phyloP scores from a whole-genome alignment of 345 rosid genomes.

The Orychophragmus violaceus region DNA sequence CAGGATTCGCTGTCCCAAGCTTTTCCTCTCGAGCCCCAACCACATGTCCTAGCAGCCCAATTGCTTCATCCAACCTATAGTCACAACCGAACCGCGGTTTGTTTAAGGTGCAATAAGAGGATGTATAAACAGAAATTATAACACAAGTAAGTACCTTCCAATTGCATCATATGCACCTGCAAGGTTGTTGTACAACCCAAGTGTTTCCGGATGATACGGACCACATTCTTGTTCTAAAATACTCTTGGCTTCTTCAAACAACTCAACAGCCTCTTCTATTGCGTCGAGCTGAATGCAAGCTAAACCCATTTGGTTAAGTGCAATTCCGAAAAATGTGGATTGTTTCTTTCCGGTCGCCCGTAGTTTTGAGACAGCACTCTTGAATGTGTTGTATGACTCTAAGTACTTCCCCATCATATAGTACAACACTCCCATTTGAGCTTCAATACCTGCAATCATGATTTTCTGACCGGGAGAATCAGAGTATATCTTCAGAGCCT shows the following conservation, averaged over 20 bases:
- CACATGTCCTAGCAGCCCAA: constrained; percentile 57
- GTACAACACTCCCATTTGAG: constrained; percentile 87
- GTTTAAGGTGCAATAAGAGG: background rate
- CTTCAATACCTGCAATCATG: constrained; percentile 82
- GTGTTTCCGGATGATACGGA: constrained; percentile 80
- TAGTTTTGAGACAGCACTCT: constrained; percentile 56
- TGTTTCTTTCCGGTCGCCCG: constrained; percentile 74
- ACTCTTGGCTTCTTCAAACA: constrained; percentile 80
- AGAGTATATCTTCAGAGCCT: constrained; percentile 60
- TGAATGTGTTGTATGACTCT: constrained; percentile 65
- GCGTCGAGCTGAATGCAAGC: constrained; percentile 72
- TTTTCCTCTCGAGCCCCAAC: constrained; percentile 78
- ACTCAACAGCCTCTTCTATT: constrained; percentile 67
- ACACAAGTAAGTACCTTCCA: constrained; percentile 63
- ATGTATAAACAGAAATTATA: background rate
- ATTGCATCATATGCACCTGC: constrained; percentile 92
- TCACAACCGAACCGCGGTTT: constrained; percentile 8
- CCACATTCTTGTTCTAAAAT: constrained; percentile 70
- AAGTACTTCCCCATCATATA: constrained; percentile 77
- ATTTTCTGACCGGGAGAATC: constrained; percentile 72
- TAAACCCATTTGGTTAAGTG: constrained; percentile 90
- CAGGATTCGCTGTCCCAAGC: constrained; percentile 88
- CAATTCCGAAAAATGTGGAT: constrained; percentile 78
- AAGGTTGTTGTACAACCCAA: constrained; percentile 85
- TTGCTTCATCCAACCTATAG: constrained; percentile 82